Base-by-base conservation (phyloP, 1,284 basidiomycete species). In the Tremellales sp. region DNA sequence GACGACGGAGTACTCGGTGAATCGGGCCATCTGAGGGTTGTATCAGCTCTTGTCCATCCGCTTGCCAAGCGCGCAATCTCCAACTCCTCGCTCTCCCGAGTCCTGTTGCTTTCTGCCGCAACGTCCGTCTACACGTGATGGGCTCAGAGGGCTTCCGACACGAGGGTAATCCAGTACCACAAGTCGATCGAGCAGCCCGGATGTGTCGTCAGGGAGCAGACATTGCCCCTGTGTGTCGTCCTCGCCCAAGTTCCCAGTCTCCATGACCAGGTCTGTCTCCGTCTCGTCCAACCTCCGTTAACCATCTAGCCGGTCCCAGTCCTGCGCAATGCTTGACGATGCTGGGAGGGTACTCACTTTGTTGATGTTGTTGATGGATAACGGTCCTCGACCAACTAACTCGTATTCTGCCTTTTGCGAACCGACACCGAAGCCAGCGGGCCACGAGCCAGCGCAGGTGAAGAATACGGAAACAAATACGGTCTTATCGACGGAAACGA, bases 1-100 rank as follows among this genome's bases (percentile, higher is more conserved):
- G 64, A 98, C 88, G 77, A 98, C 89, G 79, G 96, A 90, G 81
- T 83, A 97, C 83, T 98, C 94, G 67, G 72, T 76, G 75, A 78
- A 76, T 63, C 76, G 75, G 61, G 68, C 74, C 77, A 78, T 78
- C 63, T 68, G 52, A 6, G 29, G n/a, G n/a, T n/a, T n/a, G n/a
- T 22, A 45, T 19, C 12, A 40, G 31, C 45, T 19, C 12, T 36
- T 33, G 10, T 8, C 8, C 29, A 33, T 33, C 10, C n/a, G 10
- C n/a, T 8, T 33, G 8, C 29, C 29, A 33, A 33, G 10, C 8
- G 29, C n/a, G 10, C 29, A 33, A 33, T 8, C n/a, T 33, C 29
- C n/a, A n/a, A n/a, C n/a, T n/a, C n/a, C n/a, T n/a, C n/a, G 29
- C 29, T 33, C 29, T 33, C 29, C 29, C 10, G n/a, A 33, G 29